A percentile compares a stretch with the other conserved stretches of the same genome.
Evolutionary conservation across 179 eudicot species (phyloP).

Genomic region (Amaranthus tricolor): DNA sequence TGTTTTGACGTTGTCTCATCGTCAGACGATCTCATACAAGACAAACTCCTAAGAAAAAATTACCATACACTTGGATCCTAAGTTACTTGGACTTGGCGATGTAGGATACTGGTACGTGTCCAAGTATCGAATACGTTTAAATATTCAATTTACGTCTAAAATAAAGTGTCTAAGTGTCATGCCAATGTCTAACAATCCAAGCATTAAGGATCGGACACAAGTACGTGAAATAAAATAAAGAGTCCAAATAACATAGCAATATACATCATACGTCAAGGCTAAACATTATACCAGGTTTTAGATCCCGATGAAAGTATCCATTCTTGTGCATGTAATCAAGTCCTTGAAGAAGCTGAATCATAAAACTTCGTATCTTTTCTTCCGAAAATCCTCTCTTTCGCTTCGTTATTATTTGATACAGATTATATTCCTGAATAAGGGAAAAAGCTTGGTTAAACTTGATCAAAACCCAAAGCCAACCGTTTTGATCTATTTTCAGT

Average conservation of each 20-base stretch:
- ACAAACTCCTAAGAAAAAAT: too few species aligned
- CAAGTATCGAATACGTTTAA: too few species aligned
- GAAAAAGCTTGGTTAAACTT: not conserved
- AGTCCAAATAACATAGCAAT: not conserved
- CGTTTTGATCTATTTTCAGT: not conserved
- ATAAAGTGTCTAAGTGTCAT: too few species aligned
- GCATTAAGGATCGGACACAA: too few species aligned
- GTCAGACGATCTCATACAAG: too few species aligned
- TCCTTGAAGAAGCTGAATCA: slow-evolving; percentile 81
- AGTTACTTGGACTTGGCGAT: too few species aligned
- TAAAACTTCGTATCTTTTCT: slow-evolving; percentile 67
- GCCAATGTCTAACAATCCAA: too few species aligned
- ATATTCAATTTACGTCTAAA: too few species aligned
- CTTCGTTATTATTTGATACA: slow-evolving; percentile 83
- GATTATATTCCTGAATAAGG: slow-evolving; percentile 62
- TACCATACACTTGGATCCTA: too few species aligned
- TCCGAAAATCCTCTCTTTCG: slow-evolving; percentile 65
- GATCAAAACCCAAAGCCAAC: too few species aligned
- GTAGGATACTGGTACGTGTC: too few species aligned
- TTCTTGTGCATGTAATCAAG: slow-evolving; percentile 78
- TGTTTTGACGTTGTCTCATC: too few species aligned
- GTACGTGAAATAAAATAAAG: not conserved
- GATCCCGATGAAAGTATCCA: slow-evolving; percentile 93
- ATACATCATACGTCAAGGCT: not conserved
- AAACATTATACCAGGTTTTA: slow-evolving; percentile 75